Evolutionary conservation across 345 rosid genomes (phyloP).

Genomic region (Laguncularia racemosa): DNA sequence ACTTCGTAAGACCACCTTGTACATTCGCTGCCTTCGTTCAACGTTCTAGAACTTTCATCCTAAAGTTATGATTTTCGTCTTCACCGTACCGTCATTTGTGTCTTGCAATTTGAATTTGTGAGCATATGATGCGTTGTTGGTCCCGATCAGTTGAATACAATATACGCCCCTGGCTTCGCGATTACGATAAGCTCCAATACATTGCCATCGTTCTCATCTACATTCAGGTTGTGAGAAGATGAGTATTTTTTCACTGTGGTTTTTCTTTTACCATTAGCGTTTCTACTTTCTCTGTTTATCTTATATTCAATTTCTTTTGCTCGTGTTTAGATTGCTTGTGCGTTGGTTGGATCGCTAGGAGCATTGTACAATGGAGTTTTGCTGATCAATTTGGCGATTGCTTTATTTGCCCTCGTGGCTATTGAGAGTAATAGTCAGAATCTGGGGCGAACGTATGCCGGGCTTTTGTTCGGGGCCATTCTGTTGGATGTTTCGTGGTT

Average conservation of each 20-base stretch:
- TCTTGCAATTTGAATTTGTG: not conserved
- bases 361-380: slow-evolving; percentile 83
- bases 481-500: slow-evolving; percentile 67
- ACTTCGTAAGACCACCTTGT: no score
- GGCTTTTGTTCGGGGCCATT: slow-evolving; percentile 62
- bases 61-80: no score
- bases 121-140: slow-evolving; percentile 22
- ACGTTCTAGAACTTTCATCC: no score
- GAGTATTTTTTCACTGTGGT: not conserved
- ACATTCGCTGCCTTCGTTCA: no score
- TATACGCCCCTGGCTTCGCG: slow-evolving; percentile 51
- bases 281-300: not conserved
- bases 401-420: slow-evolving; percentile 81
- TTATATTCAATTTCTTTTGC: not conserved
- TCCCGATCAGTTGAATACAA: slow-evolving; percentile 26
- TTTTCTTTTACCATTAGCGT: not conserved
- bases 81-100: no score
- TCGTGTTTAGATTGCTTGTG: slow-evolving; percentile 60
- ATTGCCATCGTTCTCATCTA: slow-evolving; percentile 69
- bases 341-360: slow-evolving; percentile 80
- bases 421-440: slow-evolving; percentile 82
- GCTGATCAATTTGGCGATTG: slow-evolving; percentile 58
- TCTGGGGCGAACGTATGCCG: slow-evolving; percentile 74
- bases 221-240: slow-evolving; percentile 39
- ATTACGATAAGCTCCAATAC: slow-evolving; percentile 63